Evolutionary conservation across 495 filamentous ascomycete species (phyloP).

Genomic region (Rostrohypoxylon terebratum): DNA sequence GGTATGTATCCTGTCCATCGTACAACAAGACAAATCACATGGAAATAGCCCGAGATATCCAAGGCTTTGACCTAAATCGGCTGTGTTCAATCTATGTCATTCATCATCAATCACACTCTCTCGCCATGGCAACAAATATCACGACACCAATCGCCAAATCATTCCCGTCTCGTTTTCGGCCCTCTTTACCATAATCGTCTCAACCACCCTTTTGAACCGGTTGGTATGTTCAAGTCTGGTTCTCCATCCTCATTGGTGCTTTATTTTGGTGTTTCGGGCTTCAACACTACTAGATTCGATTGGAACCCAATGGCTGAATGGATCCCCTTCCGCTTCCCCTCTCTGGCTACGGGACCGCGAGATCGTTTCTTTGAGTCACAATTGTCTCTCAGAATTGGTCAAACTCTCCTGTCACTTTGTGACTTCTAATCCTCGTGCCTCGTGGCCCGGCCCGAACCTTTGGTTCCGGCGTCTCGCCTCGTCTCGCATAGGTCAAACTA

Average conservation of each 20-base stretch:
- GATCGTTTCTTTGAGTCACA: conserved; percentile 31
- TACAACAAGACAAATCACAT: conserved; percentile 12
- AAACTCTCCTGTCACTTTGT: conserved; percentile 12
- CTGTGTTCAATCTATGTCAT: conserved; percentile 12
- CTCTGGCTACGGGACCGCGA: conserved; percentile 16
- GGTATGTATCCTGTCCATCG: background rate
- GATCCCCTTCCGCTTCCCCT: conserved; percentile 14
- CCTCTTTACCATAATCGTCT: conserved; percentile 24
- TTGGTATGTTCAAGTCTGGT: conserved; percentile 35
- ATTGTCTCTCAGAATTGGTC: conserved; percentile 43
- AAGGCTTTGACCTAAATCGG: conserved; percentile 19
- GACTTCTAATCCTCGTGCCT: conserved; percentile 36
- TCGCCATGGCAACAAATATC: conserved; percentile 39
- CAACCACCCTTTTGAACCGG: conserved; percentile 23
- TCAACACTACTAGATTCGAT: conserved; percentile 43
- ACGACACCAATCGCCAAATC: conserved; percentile 25
- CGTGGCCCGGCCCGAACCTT: conserved; percentile 45
- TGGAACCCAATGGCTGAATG: conserved; percentile 47
- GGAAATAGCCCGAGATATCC: conserved; percentile 20
- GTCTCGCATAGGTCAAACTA: conserved; percentile 28
- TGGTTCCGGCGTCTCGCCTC: conserved; percentile 43
- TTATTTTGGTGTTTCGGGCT: conserved; percentile 44
- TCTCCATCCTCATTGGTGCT: conserved; percentile 27
- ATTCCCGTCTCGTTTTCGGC: conserved; percentile 8
- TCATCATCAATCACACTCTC: conserved; percentile 44